Conservation (phyloP, 495 filamentous ascomycete genomes). For the Geoglossum glabrum region DNA sequence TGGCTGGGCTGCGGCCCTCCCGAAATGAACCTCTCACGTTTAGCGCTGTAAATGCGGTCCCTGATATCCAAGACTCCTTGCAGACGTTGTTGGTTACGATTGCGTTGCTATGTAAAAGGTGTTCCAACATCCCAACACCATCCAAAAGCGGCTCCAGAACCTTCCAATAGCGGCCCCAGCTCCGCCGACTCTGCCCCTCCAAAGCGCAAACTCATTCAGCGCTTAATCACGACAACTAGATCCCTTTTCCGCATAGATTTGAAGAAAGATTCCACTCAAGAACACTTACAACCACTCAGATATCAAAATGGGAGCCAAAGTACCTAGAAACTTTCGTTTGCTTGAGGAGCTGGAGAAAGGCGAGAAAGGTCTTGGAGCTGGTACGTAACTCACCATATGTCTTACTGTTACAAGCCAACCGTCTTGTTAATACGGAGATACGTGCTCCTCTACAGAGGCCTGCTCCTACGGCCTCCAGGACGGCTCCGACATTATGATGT, state of each 20-base stretch:
- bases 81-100: not conserved
- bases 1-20: not conserved
- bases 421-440: not conserved
- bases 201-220: not conserved
- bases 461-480: constrained; percentile 93
- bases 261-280: not conserved
- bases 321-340: constrained; percentile 87
- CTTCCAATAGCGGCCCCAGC: not conserved
- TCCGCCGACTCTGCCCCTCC: not conserved
- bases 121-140: not conserved
- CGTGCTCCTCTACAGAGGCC: constrained; percentile 40
- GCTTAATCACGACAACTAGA: not conserved
- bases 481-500: constrained; percentile 90
- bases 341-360: constrained; percentile 97
- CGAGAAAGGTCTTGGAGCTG: constrained; percentile 89
- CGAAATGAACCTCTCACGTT: not conserved
- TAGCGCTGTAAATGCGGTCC: not conserved
- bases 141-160: not conserved
- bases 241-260: too few relatives aligned
- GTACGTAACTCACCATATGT: constrained; percentile 25
- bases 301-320: constrained; percentile 50
- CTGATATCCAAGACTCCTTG: not conserved
- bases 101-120: not conserved
- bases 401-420: not conserved
- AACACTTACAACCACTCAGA: not conserved